These are phyloP conservation scores for Ehretia macrophylla DNA, from an alignment of 257 asterid genomes.

Conservation along the genomic window DNA sequence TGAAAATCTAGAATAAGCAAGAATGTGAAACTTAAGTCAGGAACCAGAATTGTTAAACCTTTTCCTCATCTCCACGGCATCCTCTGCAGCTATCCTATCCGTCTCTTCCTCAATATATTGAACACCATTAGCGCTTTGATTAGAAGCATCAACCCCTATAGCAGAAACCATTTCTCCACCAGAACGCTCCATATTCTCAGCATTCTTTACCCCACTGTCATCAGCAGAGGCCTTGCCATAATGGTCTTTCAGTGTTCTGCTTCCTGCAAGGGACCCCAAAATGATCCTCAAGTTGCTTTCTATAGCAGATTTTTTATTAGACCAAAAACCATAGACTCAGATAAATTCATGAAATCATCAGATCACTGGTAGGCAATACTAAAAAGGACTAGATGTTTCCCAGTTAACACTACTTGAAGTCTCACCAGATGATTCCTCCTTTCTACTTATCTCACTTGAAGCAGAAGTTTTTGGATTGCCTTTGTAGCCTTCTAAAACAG, in stretches of 20 bases:
- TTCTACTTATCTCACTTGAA: slow-evolving; percentile 22
- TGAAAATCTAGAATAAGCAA: slow-evolving; percentile 2
- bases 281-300: slow-evolving; percentile 9
- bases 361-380: slow-evolving; percentile 6
- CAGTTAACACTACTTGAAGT: background rate
- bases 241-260: slow-evolving; percentile 22
- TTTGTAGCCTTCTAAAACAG: no score
- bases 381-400: background rate
- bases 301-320: slow-evolving; percentile 5
- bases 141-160: slow-evolving; percentile 25
- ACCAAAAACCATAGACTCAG: slow-evolving; percentile 9
- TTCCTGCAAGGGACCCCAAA: slow-evolving; percentile 63
- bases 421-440: slow-evolving; percentile 30
- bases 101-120: slow-evolving; percentile 20
- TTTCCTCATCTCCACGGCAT: slow-evolving; percentile 26
- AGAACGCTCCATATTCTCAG: slow-evolving; percentile 21
- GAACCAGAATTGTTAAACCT: slow-evolving; percentile 44
- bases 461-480: slow-evolving; percentile 16
- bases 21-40: background rate
- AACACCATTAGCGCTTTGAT: slow-evolving; percentile 27
- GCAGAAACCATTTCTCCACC: slow-evolving; percentile 29
- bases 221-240: slow-evolving; percentile 28
- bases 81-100: slow-evolving; percentile 31
- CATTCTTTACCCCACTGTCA: slow-evolving; percentile 28
- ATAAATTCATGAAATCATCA: slow-evolving; percentile 9